Base-by-base conservation (phyloP, 352 stramenopile genomes). In the Pythium folliculosum region DNA sequence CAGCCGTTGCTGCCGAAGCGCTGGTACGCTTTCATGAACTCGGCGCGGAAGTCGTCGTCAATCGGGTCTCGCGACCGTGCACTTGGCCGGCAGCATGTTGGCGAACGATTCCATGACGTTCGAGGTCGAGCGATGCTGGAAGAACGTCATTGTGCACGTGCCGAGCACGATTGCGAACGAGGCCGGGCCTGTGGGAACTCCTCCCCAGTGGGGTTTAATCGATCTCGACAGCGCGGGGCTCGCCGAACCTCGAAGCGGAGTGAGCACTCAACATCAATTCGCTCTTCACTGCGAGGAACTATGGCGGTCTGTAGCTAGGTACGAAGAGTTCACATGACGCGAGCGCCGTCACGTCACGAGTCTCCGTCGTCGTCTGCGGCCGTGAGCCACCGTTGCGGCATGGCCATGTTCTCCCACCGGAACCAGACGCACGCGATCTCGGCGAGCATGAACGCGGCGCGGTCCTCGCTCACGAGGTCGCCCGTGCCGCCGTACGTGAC, bases 21-120 rank as follows among this genome's bases (percentile, higher is more conserved):
- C 43, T 83, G 76, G 64, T 83, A 86, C 0, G 80, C 75, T 23
- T 88, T 71, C 10, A 71, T 70, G 50, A 93, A 88, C 22, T 90
- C 71, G 0, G 68, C 49, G 16, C 71, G 48, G 47, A 89, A 73
- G 23, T 16, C 60, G 4, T 82, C 60, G 27, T 73, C 71, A 14
- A 96, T 75, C n/a, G 61, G 60, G 12, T 65, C n/a, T n/a, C n/a
- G n/a, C 64, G 2, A 80, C 75, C 5, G 73, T 78, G 69, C 70
- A 82, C 16, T 58, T 58, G 27, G 27, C 22, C 22, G 74, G 77
- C 14, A 84, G 72, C 77, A 82, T 84, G 58, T 80, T 82, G 22
- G 69, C 78, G 62, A 84, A 84, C 53, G 77, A 81, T 44, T 84
- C 77, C 74, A 84, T 84, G 12, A 81, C 71, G 22, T 83, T 79